Percentiles rank a stretch among this genome's conserved stretches.
phyloP scores from a whole-genome alignment of 176 grass and related monocot species.

The Chrysopogon serrulatus region DNA sequence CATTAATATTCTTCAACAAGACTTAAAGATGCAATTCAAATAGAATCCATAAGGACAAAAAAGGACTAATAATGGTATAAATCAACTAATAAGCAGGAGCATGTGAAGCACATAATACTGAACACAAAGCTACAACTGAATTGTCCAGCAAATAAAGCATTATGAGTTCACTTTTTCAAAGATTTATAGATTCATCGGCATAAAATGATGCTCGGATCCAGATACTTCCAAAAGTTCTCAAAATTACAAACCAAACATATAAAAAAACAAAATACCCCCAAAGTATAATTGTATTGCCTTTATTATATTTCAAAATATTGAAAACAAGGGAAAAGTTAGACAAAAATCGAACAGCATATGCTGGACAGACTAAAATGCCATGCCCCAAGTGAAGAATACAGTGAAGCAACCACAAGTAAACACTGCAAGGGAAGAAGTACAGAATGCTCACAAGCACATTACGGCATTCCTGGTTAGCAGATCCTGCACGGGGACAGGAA shows the following conservation, averaged over 20 bases:
- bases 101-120: neutral
- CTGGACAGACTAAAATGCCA: neutral
- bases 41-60: neutral
- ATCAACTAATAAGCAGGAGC: slow-evolving; percentile 3
- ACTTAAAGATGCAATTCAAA: slow-evolving; percentile 1
- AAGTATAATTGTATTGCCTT: neutral
- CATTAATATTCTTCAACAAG: neutral
- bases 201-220: neutral
- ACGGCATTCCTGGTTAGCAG: slow-evolving; percentile 81
- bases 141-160: slow-evolving; percentile 10
- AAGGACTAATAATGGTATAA: neutral
- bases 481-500: slow-evolving; percentile 78
- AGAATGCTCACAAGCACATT: slow-evolving; percentile 77
- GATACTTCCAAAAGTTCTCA: neutral
- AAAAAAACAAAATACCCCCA: neutral
- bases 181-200: neutral
- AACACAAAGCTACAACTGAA: neutral
- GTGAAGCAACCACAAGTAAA: slow-evolving; percentile 25
- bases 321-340: neutral
- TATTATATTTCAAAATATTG: neutral
- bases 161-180: neutral
- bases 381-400: neutral
- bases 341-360: neutral
- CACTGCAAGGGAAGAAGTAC: neutral
- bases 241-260: slow-evolving; percentile 1